Percentiles rank a stretch among this genome's conserved stretches.
These are phyloP conservation scores for Leptographium procerum DNA, from an alignment of 2,329 filamentous ascomycete species.

Conservation along the genomic window DNA sequence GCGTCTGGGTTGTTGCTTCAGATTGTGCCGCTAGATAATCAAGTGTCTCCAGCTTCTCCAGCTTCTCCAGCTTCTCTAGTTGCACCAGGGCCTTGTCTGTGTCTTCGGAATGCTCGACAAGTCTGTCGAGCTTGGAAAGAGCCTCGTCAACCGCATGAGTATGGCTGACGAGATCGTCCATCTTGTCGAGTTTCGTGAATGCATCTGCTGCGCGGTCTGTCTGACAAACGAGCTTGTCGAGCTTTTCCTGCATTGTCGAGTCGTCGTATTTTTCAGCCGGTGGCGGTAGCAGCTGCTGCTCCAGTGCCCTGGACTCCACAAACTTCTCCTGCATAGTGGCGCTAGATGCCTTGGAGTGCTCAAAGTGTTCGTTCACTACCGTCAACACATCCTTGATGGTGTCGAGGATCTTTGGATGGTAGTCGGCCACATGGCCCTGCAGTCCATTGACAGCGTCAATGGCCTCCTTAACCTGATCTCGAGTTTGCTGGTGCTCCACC, in stretches of 20 bases:
- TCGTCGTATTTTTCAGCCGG: slow-evolving; percentile 56
- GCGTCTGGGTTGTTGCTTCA: slow-evolving; percentile 56
- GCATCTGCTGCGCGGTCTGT: slow-evolving; percentile 51
- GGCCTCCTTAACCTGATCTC: slow-evolving; percentile 68
- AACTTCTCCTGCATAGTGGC: slow-evolving; percentile 46
- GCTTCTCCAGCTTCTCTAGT: slow-evolving; percentile 7
- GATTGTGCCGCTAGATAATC: slow-evolving; percentile 49
- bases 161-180: slow-evolving; percentile 2
- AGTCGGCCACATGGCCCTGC: slow-evolving; percentile 68
- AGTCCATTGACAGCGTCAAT: slow-evolving; percentile 62
- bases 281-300: slow-evolving; percentile 45
- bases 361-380: slow-evolving; percentile 76
- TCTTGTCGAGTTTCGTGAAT: slow-evolving; percentile 8
- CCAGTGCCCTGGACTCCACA: slow-evolving; percentile 43
- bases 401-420: slow-evolving; percentile 79
- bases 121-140: slow-evolving; percentile 1
- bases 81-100: slow-evolving; percentile 5
- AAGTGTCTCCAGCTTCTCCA: slow-evolving; percentile 2
- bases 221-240: slow-evolving; percentile 1
- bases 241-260: slow-evolving; percentile 45
- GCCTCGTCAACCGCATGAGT: not conserved
- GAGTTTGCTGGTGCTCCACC: slow-evolving; percentile 70
- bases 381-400: slow-evolving; percentile 76
- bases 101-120: slow-evolving; percentile 11
- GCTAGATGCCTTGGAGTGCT: slow-evolving; percentile 64